Evolutionary conservation across 129 eudicot genomes (phyloP).

Genomic region (Escallonia rubra): DNA sequence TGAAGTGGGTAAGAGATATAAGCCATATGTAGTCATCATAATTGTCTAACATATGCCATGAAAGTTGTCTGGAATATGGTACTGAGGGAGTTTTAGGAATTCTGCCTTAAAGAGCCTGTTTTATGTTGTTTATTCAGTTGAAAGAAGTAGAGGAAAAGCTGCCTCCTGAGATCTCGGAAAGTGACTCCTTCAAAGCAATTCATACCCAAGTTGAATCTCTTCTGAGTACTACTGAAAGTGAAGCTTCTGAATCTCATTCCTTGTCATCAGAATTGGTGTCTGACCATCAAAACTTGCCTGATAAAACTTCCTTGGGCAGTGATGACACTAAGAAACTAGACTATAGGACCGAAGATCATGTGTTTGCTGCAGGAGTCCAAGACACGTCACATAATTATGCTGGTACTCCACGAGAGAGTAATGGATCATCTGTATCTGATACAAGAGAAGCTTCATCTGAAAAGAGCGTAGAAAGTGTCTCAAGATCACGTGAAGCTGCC

Average conservation of each 20-base stretch:
- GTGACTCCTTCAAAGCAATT: conserved; percentile 40
- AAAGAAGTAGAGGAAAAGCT: conserved; percentile 51
- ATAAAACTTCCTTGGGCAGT: conserved; percentile 13
- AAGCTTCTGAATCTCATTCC: conserved; percentile 25
- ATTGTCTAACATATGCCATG: no score
- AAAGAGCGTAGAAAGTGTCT: conserved; percentile 17
- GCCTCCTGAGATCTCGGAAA: conserved; percentile 40
- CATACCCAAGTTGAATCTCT: conserved; percentile 34
- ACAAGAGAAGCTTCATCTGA: conserved; percentile 16
- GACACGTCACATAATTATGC: conserved; percentile 20
- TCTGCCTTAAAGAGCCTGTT: background rate
- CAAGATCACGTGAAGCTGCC: conserved; percentile 24
- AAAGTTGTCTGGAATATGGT: no score
- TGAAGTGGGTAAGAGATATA: no score
- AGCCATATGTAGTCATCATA: no score
- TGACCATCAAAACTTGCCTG: conserved; percentile 14
- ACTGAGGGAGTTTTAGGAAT: no score
- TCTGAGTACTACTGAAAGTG: conserved; percentile 25
- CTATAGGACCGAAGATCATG: conserved; percentile 27
- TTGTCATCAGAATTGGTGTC: conserved; percentile 12
- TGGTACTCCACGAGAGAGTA: conserved; percentile 24
- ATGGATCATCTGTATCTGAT: conserved; percentile 32
- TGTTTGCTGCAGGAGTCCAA: conserved; percentile 19
- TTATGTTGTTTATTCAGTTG: conserved; percentile 34
- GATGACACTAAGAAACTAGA: conserved; percentile 15